Evolutionary conservation across 192 early-diverging fungal species (phyloP).

Genomic region (Coemansia reversa): DNA sequence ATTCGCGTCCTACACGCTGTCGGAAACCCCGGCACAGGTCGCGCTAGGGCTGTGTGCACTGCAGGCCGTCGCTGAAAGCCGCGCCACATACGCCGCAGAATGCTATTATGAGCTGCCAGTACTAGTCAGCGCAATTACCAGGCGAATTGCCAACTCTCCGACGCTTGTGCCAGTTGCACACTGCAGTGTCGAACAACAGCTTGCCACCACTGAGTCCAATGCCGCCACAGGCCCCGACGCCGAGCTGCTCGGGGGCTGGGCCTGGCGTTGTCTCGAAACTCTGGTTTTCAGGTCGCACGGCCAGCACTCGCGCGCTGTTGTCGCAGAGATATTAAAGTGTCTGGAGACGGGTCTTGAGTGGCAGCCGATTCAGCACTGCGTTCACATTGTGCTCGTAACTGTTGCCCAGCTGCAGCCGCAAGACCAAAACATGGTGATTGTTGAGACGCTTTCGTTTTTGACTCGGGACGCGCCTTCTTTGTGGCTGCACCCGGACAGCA

Average conservation of each 20-base stretch:
- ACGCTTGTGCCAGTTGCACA: neutral
- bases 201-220: neutral
- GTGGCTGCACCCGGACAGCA: slow-evolving; percentile 13
- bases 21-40: slow-evolving; percentile 10
- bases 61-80: slow-evolving; percentile 62
- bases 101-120: slow-evolving; percentile 61
- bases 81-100: slow-evolving; percentile 63
- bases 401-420: slow-evolving; percentile 43
- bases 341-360: slow-evolving; percentile 32
- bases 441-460: slow-evolving; percentile 41
- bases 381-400: slow-evolving; percentile 21
- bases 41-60: slow-evolving; percentile 64
- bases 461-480: slow-evolving; percentile 32
- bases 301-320: slow-evolving; percentile 48
- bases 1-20: slow-evolving; percentile 55
- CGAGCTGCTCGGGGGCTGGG: slow-evolving; percentile 23
- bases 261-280: slow-evolving; percentile 41
- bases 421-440: slow-evolving; percentile 55
- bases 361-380: slow-evolving; percentile 35
- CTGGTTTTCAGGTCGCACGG: slow-evolving; percentile 41
- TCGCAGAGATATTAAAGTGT: slow-evolving; percentile 47
- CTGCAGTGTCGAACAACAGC: slow-evolving; percentile 14
- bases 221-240: slow-evolving; percentile 3
- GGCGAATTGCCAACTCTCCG: slow-evolving; percentile 21
- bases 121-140: slow-evolving; percentile 58